Conservation (phyloP, 148 eudicot species). For the Euryodendron excelsum region DNA sequence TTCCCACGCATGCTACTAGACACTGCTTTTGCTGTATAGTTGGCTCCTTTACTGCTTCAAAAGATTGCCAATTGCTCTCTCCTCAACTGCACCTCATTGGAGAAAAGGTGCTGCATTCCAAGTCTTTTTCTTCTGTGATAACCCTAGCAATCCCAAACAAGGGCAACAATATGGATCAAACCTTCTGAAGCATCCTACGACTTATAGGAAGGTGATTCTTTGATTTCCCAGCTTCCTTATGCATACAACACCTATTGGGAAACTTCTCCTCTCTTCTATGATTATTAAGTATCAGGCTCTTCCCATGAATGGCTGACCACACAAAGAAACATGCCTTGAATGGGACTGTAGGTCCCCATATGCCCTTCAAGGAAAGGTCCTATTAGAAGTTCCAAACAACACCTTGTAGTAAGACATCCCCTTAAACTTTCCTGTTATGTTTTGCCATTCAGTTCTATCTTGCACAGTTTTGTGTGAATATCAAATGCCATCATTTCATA, state of each 20-base stretch:
- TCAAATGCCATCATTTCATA: background rate
- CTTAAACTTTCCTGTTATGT: background rate
- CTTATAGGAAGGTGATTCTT: background rate
- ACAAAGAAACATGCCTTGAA: no score
- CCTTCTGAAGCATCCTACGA: background rate
- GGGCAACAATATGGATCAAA: background rate
- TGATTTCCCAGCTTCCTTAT: background rate
- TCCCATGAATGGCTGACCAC: background rate
- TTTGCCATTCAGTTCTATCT: background rate
- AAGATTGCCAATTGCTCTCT: background rate
- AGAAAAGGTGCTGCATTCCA: background rate
- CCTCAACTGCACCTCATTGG: no score
- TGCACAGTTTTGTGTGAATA: background rate
- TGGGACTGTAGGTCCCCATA: no score
- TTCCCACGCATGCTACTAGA: background rate
- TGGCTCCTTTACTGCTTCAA: background rate
- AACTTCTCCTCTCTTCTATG: background rate
- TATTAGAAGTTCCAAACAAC: background rate
- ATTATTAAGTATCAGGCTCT: background rate
- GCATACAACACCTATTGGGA: background rate
- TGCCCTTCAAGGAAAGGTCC: no score
- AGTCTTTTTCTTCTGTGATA: background rate
- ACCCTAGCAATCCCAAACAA: background rate
- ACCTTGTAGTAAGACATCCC: background rate
- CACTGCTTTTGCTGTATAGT: background rate